Evolutionary conservation across 352 stramenopile genomes (phyloP), one percentile per base, ranked within the genome.

Genomic region (Phytophthora colocasiae): DNA sequence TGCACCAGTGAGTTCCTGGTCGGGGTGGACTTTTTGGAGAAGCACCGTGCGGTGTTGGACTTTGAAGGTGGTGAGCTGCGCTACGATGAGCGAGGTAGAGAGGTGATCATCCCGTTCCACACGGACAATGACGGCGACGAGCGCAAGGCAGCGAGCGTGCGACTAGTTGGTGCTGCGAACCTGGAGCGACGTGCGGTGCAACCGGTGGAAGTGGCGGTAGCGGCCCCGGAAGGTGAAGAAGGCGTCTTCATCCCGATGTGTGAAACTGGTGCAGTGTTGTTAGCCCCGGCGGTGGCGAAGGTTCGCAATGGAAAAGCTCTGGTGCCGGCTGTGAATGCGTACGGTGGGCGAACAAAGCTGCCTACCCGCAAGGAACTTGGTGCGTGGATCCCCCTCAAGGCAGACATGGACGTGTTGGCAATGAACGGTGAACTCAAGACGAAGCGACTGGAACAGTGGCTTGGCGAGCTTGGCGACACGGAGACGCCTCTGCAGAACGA

Each of bases 301-400:
- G 40, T n/a, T 0, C 10, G 5, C 2, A 40, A 54, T 5, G 54
- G 41, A 3, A 44, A 36, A 6, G 54, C 41, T 1, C 8, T 7
- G 12, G 55, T 48, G 3, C 44, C 22, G 6, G 22, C 41, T 0
- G 32, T 46, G 19, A 55, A 49, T 9, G 15, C 38, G 1, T 12
- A 38, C 0, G 27, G 24, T 39, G 26, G 10, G 0, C 9, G 1
- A 12, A 19, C 22, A 9, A 17, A 12, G 36, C 19, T 57, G 7
- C 41, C 47, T 10, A 31, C 29, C 12, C 51, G 44, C 10, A 44
- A 39, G 19, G 34, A 63, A 29, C 22, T 48, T 2, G 52, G 52
- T 0, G 43, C 52, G 0, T 50, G 52, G 52, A 24, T 59, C 10
- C 40, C 40, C 0, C 0, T 59, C 0, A 31, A 59, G 10, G 15